These are phyloP conservation scores for Nothophaeocryptopus gaeumannii DNA, from an alignment of 2,329 filamentous ascomycete genomes.

Conservation along the genomic window DNA sequence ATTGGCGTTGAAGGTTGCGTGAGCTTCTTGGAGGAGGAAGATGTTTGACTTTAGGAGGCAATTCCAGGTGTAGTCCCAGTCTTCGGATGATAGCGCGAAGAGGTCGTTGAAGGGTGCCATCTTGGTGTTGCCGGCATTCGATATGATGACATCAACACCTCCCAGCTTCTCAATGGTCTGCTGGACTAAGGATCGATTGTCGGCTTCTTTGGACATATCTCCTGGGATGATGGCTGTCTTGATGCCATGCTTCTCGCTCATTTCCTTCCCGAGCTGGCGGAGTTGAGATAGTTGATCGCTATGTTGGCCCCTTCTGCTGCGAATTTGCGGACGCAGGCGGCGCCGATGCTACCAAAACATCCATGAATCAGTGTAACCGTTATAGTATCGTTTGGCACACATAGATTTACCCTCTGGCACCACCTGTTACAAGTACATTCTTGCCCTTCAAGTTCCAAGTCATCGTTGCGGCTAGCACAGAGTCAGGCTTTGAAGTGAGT, in stretches of 20 bases:
- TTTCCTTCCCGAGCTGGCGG: conserved; percentile 54
- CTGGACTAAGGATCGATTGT: conserved; percentile 59
- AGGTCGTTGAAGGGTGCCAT: conserved; percentile 58
- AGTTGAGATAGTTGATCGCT: conserved; percentile 70
- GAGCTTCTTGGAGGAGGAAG: conserved; percentile 38
- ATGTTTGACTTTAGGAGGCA: conserved; percentile 55
- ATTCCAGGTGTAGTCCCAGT: conserved; percentile 65
- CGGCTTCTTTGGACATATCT: conserved; percentile 60
- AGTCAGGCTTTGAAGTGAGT: too few species aligned
- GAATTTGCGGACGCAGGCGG: conserved; percentile 64
- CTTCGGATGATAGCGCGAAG: conserved; percentile 56
- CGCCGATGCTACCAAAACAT: conserved; percentile 67
- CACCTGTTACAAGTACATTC: conserved; percentile 4
- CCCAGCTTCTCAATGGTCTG: conserved; percentile 59
- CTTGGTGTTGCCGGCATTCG: conserved; percentile 69
- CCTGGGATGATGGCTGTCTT: conserved; percentile 60
- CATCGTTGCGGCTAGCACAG: conserved; percentile 59
- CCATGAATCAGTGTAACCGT: too few species aligned
- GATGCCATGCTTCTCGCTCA: conserved; percentile 52
- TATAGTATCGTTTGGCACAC: too few species aligned
- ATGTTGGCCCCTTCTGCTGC: conserved; percentile 66
- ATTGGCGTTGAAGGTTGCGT: conserved; percentile 59
- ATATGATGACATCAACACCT: conserved; percentile 70
- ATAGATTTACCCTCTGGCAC: too few species aligned
- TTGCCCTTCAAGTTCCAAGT: conserved; percentile 98